phyloP scores from a whole-genome alignment of 331 rosid genomes.

The Rosa hybrid region DNA sequence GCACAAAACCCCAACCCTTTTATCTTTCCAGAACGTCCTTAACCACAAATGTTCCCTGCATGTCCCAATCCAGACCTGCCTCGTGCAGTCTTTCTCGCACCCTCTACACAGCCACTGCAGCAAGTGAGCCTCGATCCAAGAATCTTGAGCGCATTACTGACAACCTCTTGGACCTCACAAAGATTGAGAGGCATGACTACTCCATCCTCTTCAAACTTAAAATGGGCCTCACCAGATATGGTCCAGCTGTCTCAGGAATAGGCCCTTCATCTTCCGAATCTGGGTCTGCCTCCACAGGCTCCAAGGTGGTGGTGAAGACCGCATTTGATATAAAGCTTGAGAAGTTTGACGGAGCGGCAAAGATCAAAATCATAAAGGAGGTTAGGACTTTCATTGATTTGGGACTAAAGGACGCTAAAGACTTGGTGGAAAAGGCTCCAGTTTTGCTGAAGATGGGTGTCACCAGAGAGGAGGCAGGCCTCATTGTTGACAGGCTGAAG shows the following conservation, averaged over 20 bases:
- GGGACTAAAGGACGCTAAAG: slow-evolving; percentile 40
- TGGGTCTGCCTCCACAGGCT: slow-evolving; percentile 10
- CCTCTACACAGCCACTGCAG: slow-evolving; percentile 29
- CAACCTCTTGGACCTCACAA: slow-evolving; percentile 48
- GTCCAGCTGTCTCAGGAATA: slow-evolving; percentile 37
- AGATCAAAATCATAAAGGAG: slow-evolving; percentile 42
- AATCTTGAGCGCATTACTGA: slow-evolving; percentile 55
- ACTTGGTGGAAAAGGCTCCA: slow-evolving; percentile 35
- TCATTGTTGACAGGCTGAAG: slow-evolving; percentile 34
- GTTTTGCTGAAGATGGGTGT: slow-evolving; percentile 32
- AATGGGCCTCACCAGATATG: slow-evolving; percentile 62
- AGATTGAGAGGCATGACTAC: slow-evolving; percentile 60
- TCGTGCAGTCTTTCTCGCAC: slow-evolving; percentile 23
- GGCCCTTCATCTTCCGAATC: slow-evolving; percentile 26
- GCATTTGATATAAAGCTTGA: slow-evolving; percentile 33
- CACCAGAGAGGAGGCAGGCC: slow-evolving; percentile 28
- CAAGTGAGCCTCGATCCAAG: slow-evolving; percentile 31
- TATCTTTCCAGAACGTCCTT: slow-evolving; percentile 9
- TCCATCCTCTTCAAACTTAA: slow-evolving; percentile 61
- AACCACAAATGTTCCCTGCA: slow-evolving; percentile 18
- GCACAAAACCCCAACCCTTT: not conserved
- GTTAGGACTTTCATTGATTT: slow-evolving; percentile 31
- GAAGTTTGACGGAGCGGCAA: slow-evolving; percentile 31
- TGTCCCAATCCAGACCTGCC: slow-evolving; percentile 20
- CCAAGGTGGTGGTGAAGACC: slow-evolving; percentile 30